Evolutionary conservation across 129 eudicot species (phyloP), one percentile per base, ranked within the genome.

Genomic region (Dittrichia graveolens): DNA sequence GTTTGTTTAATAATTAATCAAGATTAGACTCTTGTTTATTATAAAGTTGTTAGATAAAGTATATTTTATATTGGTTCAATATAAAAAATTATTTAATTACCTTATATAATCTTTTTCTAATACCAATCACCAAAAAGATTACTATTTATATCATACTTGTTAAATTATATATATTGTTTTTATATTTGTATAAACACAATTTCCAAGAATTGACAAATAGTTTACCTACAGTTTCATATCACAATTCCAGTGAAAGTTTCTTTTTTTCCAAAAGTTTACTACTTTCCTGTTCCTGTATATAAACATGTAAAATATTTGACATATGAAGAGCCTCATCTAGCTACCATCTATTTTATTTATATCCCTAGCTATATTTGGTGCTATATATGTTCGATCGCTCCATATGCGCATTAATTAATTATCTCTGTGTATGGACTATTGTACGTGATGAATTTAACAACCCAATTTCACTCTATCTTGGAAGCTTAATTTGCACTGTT

Each of bases 191-290:
- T 50, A 69, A 60, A 65, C 76, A 77, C 81, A 77, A 61, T 61
- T 61, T 50, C 81, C 81, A 77, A 69, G 76, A 77, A 44, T 59
- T 68, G 81, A 77, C 71, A 69, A 57, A 77, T 60, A 69, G 76
- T 70, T 70, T 42, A 49, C 65, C 81, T 70, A 69, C 76, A 77
- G 75, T 52, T 61, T 18, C 61, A 39, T 49, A 49, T 67, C 77
- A 71, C 40, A 80, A 69, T 45, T 78, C 72, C 67, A 59, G 48
- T 71, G 45, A 66, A 66, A 66, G 7, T 45, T 66, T 52, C 60
- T 61, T 74, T 63, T 74, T 24, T 57, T 31, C 46, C 73, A 0
- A 66, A 52, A 13, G 74, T 67, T 67, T 16, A 41, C 12, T 61
- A 44, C 16, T 31, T 55, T 67, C 47, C 58, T 24, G 31, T 24